Percentiles rank a stretch among this genome's conserved stretches.
These are phyloP conservation scores for Phoma herbarum DNA, from an alignment of 2,329 filamentous ascomycete genomes.

Conservation along the genomic window DNA sequence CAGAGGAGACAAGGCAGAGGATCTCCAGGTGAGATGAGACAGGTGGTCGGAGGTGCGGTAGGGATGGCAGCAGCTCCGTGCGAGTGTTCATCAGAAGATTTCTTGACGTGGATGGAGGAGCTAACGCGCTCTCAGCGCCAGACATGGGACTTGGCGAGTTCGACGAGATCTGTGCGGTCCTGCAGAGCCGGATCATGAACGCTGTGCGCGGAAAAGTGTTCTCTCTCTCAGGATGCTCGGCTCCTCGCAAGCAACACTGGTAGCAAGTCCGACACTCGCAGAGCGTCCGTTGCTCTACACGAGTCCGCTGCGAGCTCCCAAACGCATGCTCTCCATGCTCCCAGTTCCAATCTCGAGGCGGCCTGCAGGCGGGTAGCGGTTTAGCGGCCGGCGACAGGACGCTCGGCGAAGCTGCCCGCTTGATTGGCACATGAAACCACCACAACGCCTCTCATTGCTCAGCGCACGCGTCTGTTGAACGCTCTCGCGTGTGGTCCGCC, in stretches of 20 bases:
- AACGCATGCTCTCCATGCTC: slow-evolving; percentile 8
- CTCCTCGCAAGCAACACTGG: not conserved
- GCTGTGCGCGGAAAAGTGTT: slow-evolving; percentile 5
- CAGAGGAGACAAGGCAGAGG: slow-evolving; percentile 29
- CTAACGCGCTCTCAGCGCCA: slow-evolving; percentile 34
- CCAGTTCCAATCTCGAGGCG: slow-evolving; percentile 22
- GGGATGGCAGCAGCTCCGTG: slow-evolving; percentile 40
- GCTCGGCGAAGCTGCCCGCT: slow-evolving; percentile 34
- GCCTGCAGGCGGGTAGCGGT: slow-evolving; percentile 26
- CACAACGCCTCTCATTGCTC: slow-evolving; percentile 21
- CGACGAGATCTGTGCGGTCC: slow-evolving; percentile 27
- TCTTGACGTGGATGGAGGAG: slow-evolving; percentile 44
- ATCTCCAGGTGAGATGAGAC: slow-evolving; percentile 37
- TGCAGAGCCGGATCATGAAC: slow-evolving; percentile 17
- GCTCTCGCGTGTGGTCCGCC: slow-evolving; percentile 42
- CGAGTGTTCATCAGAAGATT: slow-evolving; percentile 39
- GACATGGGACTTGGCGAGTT: slow-evolving; percentile 30
- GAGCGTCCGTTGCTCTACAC: not conserved
- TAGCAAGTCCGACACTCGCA: slow-evolving; percentile 3
- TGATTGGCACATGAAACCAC: slow-evolving; percentile 46
- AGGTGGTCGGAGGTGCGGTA: slow-evolving; percentile 36
- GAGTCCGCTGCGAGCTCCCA: slow-evolving; percentile 5
- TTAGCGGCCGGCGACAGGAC: slow-evolving; percentile 27
- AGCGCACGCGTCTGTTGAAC: slow-evolving; percentile 45
- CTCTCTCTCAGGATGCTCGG: not conserved